Evolutionary conservation across 345 rosid species (phyloP), one percentile per base, ranked within the genome.

Genomic region (Hibiscus mutabilis): DNA sequence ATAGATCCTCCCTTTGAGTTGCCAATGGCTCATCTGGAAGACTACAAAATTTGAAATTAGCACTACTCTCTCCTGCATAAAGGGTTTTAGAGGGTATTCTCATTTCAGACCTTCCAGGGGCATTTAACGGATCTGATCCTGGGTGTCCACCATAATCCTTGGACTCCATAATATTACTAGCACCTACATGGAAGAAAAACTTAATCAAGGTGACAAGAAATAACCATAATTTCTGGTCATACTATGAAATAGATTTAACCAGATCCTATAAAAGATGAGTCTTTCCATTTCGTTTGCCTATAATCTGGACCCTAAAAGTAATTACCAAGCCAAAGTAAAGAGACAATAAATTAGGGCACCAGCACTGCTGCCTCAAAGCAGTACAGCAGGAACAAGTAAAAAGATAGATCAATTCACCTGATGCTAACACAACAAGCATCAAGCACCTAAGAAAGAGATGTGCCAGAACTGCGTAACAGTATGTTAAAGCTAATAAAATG

Each of bases 181-280:
- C 57, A 80, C 85, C 96, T 86, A 83, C 86, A 84, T 56, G 21
- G 69, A 72, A 78, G 71, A 84, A 73, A 55, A 81, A 78, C 78
- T 49, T 56, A 74, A 56, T 73, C 77, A 71, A 77, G 73, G 75
- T 44, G 69, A 44, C 69, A 31, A 73, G 55, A 37, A 9, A 61
- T 21, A 72, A 75, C 19, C 42, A 68, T 55, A 46, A 70, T 56
- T 63, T 64, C 37, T 8, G 4, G 18, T 63, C 68, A 63, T 27
- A 12, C n/a, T 37, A 64, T 19, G 49, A 21, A 40, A 64, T 16
- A 60, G 1, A n/a, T 18, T 61, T n/a, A 9, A 31, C 35, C 24
- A 31, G 4, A 33, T 61, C 6, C 44, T 61, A 33, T 33, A 31
- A 33, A 31, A 31, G 66, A 31, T n/a, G 24, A 31, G 42, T 60